Evolutionary conservation across 1,284 basidiomycete genomes (phyloP), one percentile per base, ranked within the genome.

Genomic region (Naganishia sp.): DNA sequence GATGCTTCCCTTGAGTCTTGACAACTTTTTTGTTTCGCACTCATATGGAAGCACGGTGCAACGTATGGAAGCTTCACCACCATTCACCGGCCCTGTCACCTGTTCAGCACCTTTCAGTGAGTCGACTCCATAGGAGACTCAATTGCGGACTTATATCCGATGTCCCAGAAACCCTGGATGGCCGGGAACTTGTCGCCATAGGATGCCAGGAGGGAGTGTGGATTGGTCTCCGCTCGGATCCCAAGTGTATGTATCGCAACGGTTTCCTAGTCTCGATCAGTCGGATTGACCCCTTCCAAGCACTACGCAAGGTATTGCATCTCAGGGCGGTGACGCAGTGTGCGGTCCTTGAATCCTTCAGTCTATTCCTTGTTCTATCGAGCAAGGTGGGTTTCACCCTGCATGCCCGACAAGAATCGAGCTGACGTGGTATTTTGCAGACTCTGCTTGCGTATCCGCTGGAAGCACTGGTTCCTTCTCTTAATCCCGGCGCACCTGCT

Each of bases 131-230:
- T 21, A n/a, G 0, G n/a, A 51, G 28, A 15, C 23, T 51, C 15
- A 25, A 25, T 17, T 13, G 41, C 28, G 17, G 47, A 46, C 46
- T 25, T 15, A 51, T 51, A 10, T 6, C 10, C 35, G 35, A 39
- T 39, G 10, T 61, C 68, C 6, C 68, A 91, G 90, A 84, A 63
- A 92, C 92, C 2, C 83, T 86, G 6, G 92, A 97, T 76, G 87
- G 90, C 5, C 86, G 92, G 50, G 85, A 86, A 2, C 83, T 98
- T 18, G 88, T 97, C 21, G 93, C 94, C 0, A 88, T 97, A 71
- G 94, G 94, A 23, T 96, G 94, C 77, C 88, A 90, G 0, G 92
- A 97, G 74, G 95, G 95, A 43, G 91, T 98, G 2, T 98, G 93
- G 92, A 95, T 98, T 70, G 95, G 94, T 0, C 88, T 96, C 77